phyloP scores from a whole-genome alignment of 2,329 filamentous ascomycete species.

The Fusarium verrucosum region DNA sequence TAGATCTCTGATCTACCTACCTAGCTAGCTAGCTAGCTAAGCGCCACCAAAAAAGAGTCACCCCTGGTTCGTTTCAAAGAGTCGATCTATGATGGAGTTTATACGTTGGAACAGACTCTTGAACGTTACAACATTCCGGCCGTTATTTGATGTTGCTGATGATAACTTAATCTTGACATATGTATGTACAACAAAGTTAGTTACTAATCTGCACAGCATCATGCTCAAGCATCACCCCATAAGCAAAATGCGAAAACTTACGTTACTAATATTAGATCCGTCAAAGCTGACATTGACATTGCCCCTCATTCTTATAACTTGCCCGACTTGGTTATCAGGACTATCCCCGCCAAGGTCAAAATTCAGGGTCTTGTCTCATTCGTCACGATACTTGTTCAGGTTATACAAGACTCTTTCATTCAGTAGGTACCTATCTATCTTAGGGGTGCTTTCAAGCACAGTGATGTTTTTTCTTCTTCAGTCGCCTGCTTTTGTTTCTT shows the following conservation, averaged over 20 bases:
- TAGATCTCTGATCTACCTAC: constrained; percentile 16
- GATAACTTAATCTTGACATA: neutral
- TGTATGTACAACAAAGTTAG: too few relatives aligned
- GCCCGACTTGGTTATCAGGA: neutral
- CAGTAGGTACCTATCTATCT: constrained; percentile 14
- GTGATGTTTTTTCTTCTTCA: constrained; percentile 11
- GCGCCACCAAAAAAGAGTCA: constrained; percentile 24
- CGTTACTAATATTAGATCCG: constrained; percentile 18
- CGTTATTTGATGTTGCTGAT: neutral
- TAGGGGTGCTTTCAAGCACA: constrained; percentile 7
- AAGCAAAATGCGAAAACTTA: neutral
- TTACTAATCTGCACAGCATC: too few relatives aligned
- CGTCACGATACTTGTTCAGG: neutral
- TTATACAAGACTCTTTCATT: constrained; percentile 32
- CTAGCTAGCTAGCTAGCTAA: too few relatives aligned
- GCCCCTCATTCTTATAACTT: constrained; percentile 14
- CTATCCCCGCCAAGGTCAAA: constrained; percentile 5
- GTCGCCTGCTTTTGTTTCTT: constrained; percentile 21
- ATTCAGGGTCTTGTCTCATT: neutral
- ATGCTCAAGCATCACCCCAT: neutral
- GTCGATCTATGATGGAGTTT: neutral
- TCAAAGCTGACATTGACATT: constrained; percentile 7
- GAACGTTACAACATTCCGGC: neutral
- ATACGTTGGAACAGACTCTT: neutral
- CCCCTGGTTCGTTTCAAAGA: constrained; percentile 8